Evolutionary conservation across 2,329 filamentous ascomycete species (phyloP), one percentile per base, ranked within the genome.

Genomic region (Amauroascus verrucosus): DNA sequence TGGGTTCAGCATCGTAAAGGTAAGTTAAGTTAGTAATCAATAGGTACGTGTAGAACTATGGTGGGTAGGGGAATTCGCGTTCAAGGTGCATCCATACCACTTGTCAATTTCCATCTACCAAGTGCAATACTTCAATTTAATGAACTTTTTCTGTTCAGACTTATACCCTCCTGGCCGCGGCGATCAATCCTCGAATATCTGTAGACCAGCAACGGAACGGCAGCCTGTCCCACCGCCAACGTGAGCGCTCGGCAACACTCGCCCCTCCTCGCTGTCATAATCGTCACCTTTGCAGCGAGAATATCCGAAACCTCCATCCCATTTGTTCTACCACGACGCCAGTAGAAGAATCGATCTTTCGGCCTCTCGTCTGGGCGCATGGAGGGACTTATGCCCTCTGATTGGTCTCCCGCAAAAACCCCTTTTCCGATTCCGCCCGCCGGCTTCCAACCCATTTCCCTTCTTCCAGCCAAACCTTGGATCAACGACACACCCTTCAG

Each of bases 311-410:
- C 14, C 40, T 2, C n/a, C 26, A 13, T n/a, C 3, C 33, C 14
- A 3, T 35, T 11, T 6, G 14, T 35, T 13, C 6, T 35, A 7
- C 33, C 33, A 35, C 8, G 14, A n/a, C 14, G n/a, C 14, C n/a
- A 14, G 18, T 38, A n/a, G 35, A 18, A 2, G 35, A 13, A 13
- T 3, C 11, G 24, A 3, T 38, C 22, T 9, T 50, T 32, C 37
- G 55, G 53, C 67, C 65, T 68, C 62, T 68, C 64, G 50, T 64
- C 61, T 41, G 60, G 57, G 62, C 56, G 59, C 66, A 67, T 69
- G 67, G 67, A 68, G 67, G 67, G 65, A 64, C 60, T 56, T 57
- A 55, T 56, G 50, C 26, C 28, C 54, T 59, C 53, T 64, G 62
- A 71, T 71, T 71, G 69, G 69, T 58, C 57, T 54, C 38, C 49